A percentile compares a stretch with the other conserved stretches of the same genome.
Conservation (phyloP, 179 eudicot genomes). For the Gypsophila paniculata region DNA sequence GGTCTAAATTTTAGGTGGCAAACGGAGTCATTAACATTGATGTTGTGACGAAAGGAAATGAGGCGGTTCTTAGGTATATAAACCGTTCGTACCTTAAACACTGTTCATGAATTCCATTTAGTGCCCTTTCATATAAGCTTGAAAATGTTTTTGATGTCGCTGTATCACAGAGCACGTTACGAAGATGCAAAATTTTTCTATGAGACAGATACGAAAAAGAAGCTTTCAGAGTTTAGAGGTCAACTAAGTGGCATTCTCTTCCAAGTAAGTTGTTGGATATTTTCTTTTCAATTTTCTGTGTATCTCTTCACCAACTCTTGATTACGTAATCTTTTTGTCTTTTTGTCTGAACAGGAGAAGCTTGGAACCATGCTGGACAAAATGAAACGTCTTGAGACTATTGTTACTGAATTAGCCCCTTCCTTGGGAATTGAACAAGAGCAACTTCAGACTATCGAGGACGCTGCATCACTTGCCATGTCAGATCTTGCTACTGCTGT, state of each 20-base stretch:
- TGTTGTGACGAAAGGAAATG: slow-evolving; percentile 89
- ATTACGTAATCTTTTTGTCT: slow-evolving; percentile 17
- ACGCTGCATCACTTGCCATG: slow-evolving; percentile 93
- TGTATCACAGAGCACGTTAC: slow-evolving; percentile 77
- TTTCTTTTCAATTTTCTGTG: neutral
- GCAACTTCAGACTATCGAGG: slow-evolving; percentile 44
- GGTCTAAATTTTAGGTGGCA: slow-evolving; percentile 56
- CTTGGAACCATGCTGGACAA: slow-evolving; percentile 98
- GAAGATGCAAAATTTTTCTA: slow-evolving; percentile 99
- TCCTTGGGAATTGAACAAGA: slow-evolving; percentile 50
- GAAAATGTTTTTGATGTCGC: neutral
- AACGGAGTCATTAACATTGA: slow-evolving; percentile 79
- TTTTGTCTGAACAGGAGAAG: slow-evolving; percentile 62
- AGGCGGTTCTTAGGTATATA: slow-evolving; percentile 89
- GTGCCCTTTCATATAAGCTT: neutral
- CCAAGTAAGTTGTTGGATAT: slow-evolving; percentile 56
- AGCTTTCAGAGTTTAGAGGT: slow-evolving; percentile 69
- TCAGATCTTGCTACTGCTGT: slow-evolving; percentile 97
- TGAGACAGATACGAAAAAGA: slow-evolving; percentile 74
- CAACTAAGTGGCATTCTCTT: slow-evolving; percentile 91
- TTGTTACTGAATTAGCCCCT: slow-evolving; percentile 50
- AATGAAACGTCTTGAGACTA: slow-evolving; percentile 67
- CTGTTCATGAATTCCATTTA: neutral
- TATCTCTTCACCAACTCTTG: neutral
- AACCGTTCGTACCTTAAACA: neutral